Conservation (phyloP, 2,329 filamentous ascomycete species). For the Phyllachora maydis region DNA sequence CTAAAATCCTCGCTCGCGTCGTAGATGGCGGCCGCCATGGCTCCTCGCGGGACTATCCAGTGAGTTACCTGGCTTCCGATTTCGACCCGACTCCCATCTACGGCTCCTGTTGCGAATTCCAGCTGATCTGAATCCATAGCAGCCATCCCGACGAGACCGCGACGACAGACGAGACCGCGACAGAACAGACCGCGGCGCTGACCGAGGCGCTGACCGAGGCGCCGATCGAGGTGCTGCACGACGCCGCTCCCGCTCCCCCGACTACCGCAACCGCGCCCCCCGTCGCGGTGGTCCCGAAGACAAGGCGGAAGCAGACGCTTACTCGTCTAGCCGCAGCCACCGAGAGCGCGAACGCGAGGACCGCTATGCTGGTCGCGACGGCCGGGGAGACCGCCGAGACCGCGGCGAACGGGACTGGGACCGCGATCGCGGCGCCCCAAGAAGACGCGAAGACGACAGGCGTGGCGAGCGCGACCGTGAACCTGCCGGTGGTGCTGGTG, state of each 20-base stretch:
- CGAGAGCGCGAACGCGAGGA: constrained; percentile 88
- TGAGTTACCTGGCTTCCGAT: no score
- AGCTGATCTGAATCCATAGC: no score
- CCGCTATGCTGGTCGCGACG: constrained; percentile 54
- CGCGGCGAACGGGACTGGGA: constrained; percentile 54
- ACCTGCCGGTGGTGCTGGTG: no score
- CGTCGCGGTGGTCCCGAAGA: no score
- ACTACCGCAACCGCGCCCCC: constrained; percentile 43
- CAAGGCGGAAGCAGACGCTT: constrained; percentile 53
- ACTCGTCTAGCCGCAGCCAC: constrained; percentile 83
- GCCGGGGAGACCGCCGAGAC: constrained; percentile 24
- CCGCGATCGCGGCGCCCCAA: constrained; percentile 42
- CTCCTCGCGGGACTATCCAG: no score
- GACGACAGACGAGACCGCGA: constrained; percentile 13
- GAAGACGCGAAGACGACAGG: constrained; percentile 36
- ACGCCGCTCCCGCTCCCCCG: constrained; percentile 73
- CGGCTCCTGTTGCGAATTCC: no score
- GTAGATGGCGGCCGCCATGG: no score
- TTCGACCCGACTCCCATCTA: no score
- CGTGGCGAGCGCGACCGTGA: constrained; percentile 38
- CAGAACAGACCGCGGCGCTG: constrained; percentile 10
- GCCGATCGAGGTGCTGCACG: constrained; percentile 23
- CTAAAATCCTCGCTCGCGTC: no score
- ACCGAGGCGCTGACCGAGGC: constrained; percentile 13
- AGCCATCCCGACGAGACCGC: constrained; percentile 11